Evolutionary conservation across 164 flowering plant species (phyloP).

Genomic region (Brasenia schreberi): DNA sequence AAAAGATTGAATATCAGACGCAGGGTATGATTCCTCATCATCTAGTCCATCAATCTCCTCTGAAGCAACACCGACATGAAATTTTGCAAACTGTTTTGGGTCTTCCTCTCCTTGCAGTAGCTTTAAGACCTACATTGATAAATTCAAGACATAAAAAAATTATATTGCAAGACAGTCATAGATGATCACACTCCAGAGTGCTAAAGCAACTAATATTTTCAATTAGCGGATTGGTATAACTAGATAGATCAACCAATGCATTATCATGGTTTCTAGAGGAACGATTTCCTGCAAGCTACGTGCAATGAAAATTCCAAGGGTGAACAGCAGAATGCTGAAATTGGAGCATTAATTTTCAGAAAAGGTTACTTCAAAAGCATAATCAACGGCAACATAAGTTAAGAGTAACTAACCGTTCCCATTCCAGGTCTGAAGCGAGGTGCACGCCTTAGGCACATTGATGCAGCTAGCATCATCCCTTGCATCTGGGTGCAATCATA

Average conservation of each 20-base stretch:
- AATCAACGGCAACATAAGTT: background rate
- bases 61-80: slow-evolving; percentile 27
- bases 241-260: too few relatives aligned
- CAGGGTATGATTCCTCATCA: slow-evolving; percentile 28
- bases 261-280: too few relatives aligned
- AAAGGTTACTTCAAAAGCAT: background rate
- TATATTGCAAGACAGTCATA: too few relatives aligned
- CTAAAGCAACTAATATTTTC: too few relatives aligned
- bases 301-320: background rate
- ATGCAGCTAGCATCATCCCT: slow-evolving; percentile 71
- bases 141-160: background rate
- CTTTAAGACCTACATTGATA: slow-evolving; percentile 44
- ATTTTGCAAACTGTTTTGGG: slow-evolving; percentile 52
- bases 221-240: too few relatives aligned
- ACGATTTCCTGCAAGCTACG: background rate
- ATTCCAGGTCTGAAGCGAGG: slow-evolving; percentile 74
- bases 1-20: slow-evolving; percentile 53
- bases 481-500: slow-evolving; percentile 58
- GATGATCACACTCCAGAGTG: too few relatives aligned
- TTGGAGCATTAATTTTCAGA: background rate
- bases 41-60: slow-evolving; percentile 40
- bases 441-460: slow-evolving; percentile 58
- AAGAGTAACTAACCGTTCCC: slow-evolving; percentile 45
- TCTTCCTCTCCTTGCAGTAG: slow-evolving; percentile 85
- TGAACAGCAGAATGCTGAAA: background rate